Evolutionary conservation across 2,329 filamentous ascomycete genomes (phyloP), one percentile per base, ranked within the genome.

Genomic region (Stenocarpella maydis): DNA sequence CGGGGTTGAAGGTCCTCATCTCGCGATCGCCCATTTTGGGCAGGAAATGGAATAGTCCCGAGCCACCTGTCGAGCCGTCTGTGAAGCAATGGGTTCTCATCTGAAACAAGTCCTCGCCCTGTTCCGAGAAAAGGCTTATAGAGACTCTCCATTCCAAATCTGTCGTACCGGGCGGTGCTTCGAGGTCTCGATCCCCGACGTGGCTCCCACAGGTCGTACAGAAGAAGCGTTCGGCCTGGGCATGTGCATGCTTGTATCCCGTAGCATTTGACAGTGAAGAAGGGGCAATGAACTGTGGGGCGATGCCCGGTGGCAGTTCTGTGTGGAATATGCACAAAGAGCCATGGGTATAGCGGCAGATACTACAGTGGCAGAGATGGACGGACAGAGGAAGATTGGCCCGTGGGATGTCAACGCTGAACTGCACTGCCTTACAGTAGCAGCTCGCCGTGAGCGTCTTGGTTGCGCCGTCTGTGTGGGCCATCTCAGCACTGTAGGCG

Each of bases 161-260:
- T 21, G 73, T 54, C 2, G 52, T 43, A 4, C 21, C 58, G 21
- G 74, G 72, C 1, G 78, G 55, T n/a, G 76, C 77, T 17, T 75
- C 73, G 2, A 79, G 63, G 26, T 76, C 78, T 21, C 77, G 73
- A 61, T 81, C 78, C 4, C 79, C 80, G n/a, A 84, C 76, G 68
- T 85, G 83, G 65, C 81, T 81, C 60, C 84, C 82, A 67, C 84
- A 85, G 0, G 80, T 80, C 15, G 76, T 78, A 75, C 84, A 86
- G 70, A 85, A 85, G 70, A 81, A 77, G 69, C 80, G 81, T 21
- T 77, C 77, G n/a, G 75, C 76, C 8, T 72, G 41, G 14, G 75
- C 75, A 3, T 72, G 72, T 8, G 74, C 65, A 41, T 80, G 74
- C n/a, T 74, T 68, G 71, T 83, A 85, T 8, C 75, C 72, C 1